Evolutionary conservation across 768 basidiomycete species (phyloP), one percentile per base, ranked within the genome.

Genomic region (Hysterangium stoloniferum): DNA sequence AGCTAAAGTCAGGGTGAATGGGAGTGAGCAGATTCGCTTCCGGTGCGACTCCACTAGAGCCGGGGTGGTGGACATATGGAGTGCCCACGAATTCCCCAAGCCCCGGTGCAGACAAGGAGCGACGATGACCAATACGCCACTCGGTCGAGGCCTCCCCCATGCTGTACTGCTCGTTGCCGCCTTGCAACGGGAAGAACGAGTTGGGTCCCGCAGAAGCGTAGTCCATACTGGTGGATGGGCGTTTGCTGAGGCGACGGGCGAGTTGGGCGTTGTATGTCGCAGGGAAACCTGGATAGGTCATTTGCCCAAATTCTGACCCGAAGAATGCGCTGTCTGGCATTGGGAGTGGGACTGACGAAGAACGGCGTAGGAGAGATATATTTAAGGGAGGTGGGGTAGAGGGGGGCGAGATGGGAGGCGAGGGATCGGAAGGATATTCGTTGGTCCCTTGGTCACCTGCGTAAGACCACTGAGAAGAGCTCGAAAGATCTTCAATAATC

Each of bases 211-310:
- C 28, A 22, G 15, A 31, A 17, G 34, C 13, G 29, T 41, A 51
- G 22, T 51, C 49, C 38, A 51, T 51, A 31, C 49, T 51, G 29
- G 49, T 51, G 2, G 49, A 51, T 24, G 49, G 49, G 12, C 49
- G 49, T 13, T 43, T 41, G 38, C 49, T 41, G 32, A 51, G 49
- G 6, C 47, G 29, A 25, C 47, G 47, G 4, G 47, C 17, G 12
- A 41, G 13, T 41, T 41, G 40, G 20, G 4, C 47, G 28, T 8
- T 3, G 15, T 1, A 2, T 4, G 24, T 19, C 1, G 24, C 44
- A 19, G 31, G 4, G 19, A 3, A 27, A 4, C 17, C n/a, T 31
- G 15, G 31, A 27, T 40, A 15, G 27, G 37, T 22, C 22, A 15
- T 13, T 6, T 20, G 20, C 15, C 27, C 24, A 24, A 9, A 38